Conservation (phyloP, 495 filamentous ascomycete species). For the Penicillium canescens region DNA sequence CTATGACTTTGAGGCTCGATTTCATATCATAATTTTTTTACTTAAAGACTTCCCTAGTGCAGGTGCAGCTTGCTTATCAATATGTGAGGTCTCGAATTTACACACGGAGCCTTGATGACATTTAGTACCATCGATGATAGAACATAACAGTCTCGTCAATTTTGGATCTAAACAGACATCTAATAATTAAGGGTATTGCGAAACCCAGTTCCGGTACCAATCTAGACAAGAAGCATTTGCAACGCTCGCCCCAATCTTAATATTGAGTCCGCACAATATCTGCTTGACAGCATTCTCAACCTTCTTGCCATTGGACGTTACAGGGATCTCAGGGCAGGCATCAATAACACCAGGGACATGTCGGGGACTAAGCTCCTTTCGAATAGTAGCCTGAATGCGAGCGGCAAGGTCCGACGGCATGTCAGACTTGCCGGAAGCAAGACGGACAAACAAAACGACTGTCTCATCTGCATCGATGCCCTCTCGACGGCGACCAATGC, state of each 20-base stretch:
- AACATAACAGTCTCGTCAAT: slow-evolving; percentile 8
- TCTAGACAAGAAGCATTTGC: slow-evolving; percentile 81
- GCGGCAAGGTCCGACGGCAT: slow-evolving; percentile 48
- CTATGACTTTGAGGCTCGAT: no score
- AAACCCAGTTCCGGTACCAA: slow-evolving; percentile 79
- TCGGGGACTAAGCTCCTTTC: slow-evolving; percentile 75
- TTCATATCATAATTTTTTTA: no score
- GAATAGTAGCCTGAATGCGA: slow-evolving; percentile 62
- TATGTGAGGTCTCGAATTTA: neutral
- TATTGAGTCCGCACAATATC: slow-evolving; percentile 82
- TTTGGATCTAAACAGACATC: neutral
- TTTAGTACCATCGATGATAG: no score
- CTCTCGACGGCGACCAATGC: slow-evolving; percentile 73
- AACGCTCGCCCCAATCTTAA: slow-evolving; percentile 84
- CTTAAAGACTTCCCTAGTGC: neutral
- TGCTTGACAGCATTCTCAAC: slow-evolving; percentile 93
- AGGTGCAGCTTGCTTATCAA: neutral
- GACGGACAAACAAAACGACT: slow-evolving; percentile 82
- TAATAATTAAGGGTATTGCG: slow-evolving; percentile 31
- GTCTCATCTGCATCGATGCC: slow-evolving; percentile 74
- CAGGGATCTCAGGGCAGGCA: slow-evolving; percentile 76
- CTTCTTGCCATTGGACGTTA: slow-evolving; percentile 92
- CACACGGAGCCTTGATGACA: neutral
- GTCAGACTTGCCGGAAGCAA: slow-evolving; percentile 41
- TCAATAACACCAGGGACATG: slow-evolving; percentile 86